These are phyloP conservation scores for Cymbidium sinense DNA, from an alignment of 106 monocot genomes.

Conservation along the genomic window DNA sequence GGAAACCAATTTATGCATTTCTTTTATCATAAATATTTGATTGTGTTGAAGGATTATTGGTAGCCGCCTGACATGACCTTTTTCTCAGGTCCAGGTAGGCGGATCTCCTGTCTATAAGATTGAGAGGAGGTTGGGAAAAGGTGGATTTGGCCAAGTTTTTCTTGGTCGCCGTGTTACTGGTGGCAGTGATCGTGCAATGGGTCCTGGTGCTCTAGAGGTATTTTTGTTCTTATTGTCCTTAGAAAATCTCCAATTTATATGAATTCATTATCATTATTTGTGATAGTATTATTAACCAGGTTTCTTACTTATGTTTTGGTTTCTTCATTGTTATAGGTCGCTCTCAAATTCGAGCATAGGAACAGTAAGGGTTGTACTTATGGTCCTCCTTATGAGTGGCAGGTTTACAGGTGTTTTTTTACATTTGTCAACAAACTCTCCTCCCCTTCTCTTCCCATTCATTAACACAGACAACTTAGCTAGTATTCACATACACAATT, in stretches of 20 bases:
- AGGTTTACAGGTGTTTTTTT: slow-evolving; percentile 62
- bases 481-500: not conserved
- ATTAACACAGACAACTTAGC: not conserved
- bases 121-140: slow-evolving; percentile 88
- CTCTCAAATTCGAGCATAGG: slow-evolving; percentile 76
- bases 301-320: not conserved
- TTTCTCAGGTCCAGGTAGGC: slow-evolving; percentile 72
- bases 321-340: slow-evolving; percentile 37
- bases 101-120: slow-evolving; percentile 74
- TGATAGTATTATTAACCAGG: not conserved
- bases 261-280: not conserved
- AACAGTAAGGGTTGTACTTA: slow-evolving; percentile 90
- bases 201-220: slow-evolving; percentile 73
- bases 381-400: slow-evolving; percentile 94
- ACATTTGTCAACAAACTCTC: not conserved
- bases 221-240: not conserved
- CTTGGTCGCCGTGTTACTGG: slow-evolving; percentile 80
- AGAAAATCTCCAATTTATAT: not conserved
- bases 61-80: not conserved
- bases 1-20: not conserved
- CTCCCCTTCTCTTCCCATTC: not conserved
- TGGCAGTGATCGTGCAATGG: slow-evolving; percentile 45
- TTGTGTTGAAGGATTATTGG: not conserved
- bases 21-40: not conserved
- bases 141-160: slow-evolving; percentile 97